A percentile compares a stretch with the other conserved stretches of the same genome.
These are phyloP conservation scores for Globisporangium orthogonon DNA, from an alignment of 352 stramenopile species.

Conservation along the genomic window DNA sequence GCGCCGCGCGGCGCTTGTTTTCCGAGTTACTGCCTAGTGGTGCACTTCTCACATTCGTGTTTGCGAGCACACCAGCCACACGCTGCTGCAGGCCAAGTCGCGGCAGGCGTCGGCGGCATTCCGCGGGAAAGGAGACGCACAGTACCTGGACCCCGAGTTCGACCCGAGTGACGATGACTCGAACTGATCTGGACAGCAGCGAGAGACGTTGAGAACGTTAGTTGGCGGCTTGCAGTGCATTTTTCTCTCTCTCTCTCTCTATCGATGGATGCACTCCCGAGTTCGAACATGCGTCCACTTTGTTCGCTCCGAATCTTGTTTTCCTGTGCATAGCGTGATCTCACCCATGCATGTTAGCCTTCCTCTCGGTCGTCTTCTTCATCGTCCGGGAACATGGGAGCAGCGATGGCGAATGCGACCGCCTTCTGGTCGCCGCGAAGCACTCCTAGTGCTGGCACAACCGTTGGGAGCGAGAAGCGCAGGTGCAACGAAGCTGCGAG, in stretches of 20 bases:
- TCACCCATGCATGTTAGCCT: neutral
- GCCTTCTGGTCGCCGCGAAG: constrained; percentile 7
- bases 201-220: neutral
- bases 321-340: too few species aligned
- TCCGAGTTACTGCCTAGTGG: too few species aligned
- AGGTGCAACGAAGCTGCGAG: constrained; percentile 3
- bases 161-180: constrained; percentile 79
- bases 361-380: constrained; percentile 11
- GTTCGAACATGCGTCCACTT: too few species aligned
- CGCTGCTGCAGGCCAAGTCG: constrained; percentile 65
- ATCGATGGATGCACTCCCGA: too few species aligned
- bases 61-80: constrained; percentile 29
- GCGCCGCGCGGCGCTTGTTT: neutral
- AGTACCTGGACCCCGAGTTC: constrained; percentile 65
- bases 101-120: constrained; percentile 39
- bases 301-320: too few species aligned
- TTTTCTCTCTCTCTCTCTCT: too few species aligned
- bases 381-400: constrained; percentile 22
- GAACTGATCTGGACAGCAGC: constrained; percentile 19
- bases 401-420: constrained; percentile 15
- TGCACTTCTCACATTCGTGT: too few species aligned
- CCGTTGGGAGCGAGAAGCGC: constrained; percentile 5
- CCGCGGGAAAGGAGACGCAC: constrained; percentile 31
- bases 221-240: neutral
- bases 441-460: constrained; percentile 11